phyloP scores from a whole-genome alignment of 345 rosid genomes.

The Camelina hispida region DNA sequence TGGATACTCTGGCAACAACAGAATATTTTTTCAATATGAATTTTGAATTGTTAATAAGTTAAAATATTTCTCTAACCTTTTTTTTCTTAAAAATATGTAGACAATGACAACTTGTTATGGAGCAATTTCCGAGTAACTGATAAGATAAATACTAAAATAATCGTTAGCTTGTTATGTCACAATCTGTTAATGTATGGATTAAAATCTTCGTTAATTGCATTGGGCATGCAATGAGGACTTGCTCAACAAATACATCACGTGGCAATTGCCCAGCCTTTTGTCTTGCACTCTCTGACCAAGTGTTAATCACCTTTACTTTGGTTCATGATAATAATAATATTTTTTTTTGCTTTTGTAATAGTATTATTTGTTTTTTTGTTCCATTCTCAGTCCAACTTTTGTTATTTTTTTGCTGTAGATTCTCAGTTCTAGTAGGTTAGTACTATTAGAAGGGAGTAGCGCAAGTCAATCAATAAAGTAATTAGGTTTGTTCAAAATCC shows the following conservation, averaged over 20 bases:
- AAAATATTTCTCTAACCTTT: conserved; percentile 34
- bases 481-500: neutral
- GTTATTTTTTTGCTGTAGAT: neutral
- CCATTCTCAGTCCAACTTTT: neutral
- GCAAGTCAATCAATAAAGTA: neutral
- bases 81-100: conserved; percentile 26
- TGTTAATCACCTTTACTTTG: neutral
- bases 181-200: neutral
- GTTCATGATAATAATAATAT: neutral
- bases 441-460: neutral
- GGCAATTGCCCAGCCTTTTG: conserved; percentile 22
- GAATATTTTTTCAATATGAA: conserved; percentile 19
- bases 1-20: conserved; percentile 19
- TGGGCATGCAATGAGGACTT: neutral
- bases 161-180: neutral
- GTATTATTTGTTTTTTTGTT: neutral
- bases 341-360: neutral
- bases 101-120: conserved; percentile 36
- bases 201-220: neutral
- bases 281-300: conserved; percentile 7
- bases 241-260: neutral
- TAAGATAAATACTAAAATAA: neutral
- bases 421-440: neutral
- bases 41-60: conserved; percentile 21
- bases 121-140: conserved; percentile 38